Conservation (phyloP, 2,329 filamentous ascomycete genomes). For the Lasiodiplodia sp. region DNA sequence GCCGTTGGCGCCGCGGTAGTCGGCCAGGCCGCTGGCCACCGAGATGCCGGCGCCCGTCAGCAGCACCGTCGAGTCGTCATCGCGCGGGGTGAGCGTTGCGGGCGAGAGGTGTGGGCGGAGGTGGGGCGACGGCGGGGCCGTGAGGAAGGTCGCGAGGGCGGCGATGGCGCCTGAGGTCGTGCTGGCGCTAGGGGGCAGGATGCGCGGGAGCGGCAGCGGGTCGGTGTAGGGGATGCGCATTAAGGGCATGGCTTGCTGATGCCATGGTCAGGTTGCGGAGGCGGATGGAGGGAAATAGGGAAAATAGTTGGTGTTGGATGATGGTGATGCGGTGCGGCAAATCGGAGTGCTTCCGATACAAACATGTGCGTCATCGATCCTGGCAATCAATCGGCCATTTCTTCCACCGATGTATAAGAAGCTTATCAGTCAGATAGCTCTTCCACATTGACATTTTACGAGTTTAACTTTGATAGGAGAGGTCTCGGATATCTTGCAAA, state of each 20-base stretch:
- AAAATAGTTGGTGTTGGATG: not conserved
- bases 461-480: not conserved
- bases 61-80: slow-evolving; percentile 58
- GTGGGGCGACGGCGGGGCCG: slow-evolving; percentile 53
- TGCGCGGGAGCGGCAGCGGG: slow-evolving; percentile 75
- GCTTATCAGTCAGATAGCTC: not conserved
- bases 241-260: slow-evolving; percentile 61
- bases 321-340: not conserved
- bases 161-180: slow-evolving; percentile 76
- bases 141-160: slow-evolving; percentile 80
- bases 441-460: not conserved
- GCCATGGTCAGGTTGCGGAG: slow-evolving; percentile 10
- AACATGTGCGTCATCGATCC: slow-evolving; percentile 26
- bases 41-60: slow-evolving; percentile 90
- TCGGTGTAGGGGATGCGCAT: slow-evolving; percentile 93
- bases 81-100: slow-evolving; percentile 34
- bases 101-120: not conserved
- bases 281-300: not conserved
- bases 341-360: slow-evolving; percentile 2
- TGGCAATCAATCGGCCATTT: slow-evolving; percentile 7
- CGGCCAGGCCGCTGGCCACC: slow-evolving; percentile 88
- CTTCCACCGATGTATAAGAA: slow-evolving; percentile 6
- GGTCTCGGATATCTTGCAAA: not conserved
- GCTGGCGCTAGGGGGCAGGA: slow-evolving; percentile 75
- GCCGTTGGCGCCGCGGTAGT: slow-evolving; percentile 88